phyloP scores from a whole-genome alignment of 2,329 filamentous ascomycete genomes.

The Beauveria caledonica region DNA sequence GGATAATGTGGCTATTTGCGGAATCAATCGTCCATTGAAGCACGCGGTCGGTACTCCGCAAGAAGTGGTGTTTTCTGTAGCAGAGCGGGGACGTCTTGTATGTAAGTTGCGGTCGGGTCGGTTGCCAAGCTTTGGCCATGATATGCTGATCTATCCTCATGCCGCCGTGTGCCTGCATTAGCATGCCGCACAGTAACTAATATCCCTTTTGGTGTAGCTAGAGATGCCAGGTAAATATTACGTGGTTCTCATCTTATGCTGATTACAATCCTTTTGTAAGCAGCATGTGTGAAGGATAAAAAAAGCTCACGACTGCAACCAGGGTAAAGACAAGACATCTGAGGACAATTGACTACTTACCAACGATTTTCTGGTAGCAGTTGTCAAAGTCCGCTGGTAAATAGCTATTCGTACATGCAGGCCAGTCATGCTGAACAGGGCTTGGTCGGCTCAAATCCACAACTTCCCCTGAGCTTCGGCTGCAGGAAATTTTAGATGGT shows the following conservation, averaged over 20 bases:
- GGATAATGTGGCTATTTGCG: too few relatives aligned
- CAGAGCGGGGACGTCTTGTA: not conserved
- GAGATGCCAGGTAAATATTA: too few relatives aligned
- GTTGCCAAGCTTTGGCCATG: not conserved
- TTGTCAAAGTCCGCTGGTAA: not conserved
- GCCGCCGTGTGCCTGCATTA: constrained; percentile 5
- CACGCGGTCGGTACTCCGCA: too few relatives aligned
- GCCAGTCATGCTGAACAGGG: not conserved
- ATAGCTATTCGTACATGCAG: not conserved
- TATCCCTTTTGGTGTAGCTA: too few relatives aligned
- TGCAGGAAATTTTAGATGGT: not conserved
- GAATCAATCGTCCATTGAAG: too few relatives aligned
- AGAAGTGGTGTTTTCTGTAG: not conserved
- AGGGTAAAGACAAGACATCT: not conserved
- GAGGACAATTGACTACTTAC: not conserved
- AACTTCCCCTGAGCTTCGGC: not conserved
- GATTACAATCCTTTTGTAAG: not conserved
- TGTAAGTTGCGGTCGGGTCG: too few relatives aligned
- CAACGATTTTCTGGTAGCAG: not conserved
- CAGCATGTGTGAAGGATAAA: not conserved
- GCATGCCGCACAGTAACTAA: not conserved
- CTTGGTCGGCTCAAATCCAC: not conserved
- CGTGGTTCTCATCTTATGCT: not conserved
- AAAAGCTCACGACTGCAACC: not conserved
- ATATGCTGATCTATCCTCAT: not conserved